Percentiles rank a stretch among this genome's conserved stretches.
phyloP scores from a whole-genome alignment of 106 monocot genomes.

The Platanthera guangdongensis region DNA sequence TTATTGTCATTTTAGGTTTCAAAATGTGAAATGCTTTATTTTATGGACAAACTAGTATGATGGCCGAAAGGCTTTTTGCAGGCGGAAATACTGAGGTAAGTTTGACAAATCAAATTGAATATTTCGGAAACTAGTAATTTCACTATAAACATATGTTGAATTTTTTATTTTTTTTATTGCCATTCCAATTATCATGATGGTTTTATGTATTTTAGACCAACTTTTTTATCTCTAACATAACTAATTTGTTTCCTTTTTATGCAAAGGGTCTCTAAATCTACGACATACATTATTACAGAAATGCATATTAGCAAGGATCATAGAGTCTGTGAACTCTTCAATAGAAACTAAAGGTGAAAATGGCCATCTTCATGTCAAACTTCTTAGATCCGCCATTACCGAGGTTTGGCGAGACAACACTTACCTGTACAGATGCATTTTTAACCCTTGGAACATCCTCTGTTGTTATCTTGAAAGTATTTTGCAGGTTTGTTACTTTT shows the following conservation, averaged over 20 bases:
- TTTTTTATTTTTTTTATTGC: not conserved
- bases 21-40: too few relatives aligned
- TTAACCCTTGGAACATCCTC: too few relatives aligned
- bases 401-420: too few relatives aligned
- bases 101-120: not conserved
- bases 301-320: constrained; percentile 20
- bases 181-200: not conserved
- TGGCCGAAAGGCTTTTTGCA: too few relatives aligned
- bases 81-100: too few relatives aligned
- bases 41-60: too few relatives aligned
- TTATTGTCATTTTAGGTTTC: too few relatives aligned
- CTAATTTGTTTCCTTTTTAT: constrained; percentile 27
- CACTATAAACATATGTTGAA: not conserved
- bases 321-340: not conserved
- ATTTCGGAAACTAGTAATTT: not conserved
- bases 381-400: too few relatives aligned
- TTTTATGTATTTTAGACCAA: not conserved
- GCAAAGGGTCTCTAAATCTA: constrained; percentile 45
- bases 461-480: too few relatives aligned
- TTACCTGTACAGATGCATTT: too few relatives aligned
- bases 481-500: too few relatives aligned
- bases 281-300: constrained; percentile 42
- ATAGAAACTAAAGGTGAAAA: constrained; percentile 2
- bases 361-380: not conserved
- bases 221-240: not conserved